Evolutionary conservation across 2,329 filamentous ascomycete species (phyloP).

Genomic region (Fusarium pseudoanthophilum): DNA sequence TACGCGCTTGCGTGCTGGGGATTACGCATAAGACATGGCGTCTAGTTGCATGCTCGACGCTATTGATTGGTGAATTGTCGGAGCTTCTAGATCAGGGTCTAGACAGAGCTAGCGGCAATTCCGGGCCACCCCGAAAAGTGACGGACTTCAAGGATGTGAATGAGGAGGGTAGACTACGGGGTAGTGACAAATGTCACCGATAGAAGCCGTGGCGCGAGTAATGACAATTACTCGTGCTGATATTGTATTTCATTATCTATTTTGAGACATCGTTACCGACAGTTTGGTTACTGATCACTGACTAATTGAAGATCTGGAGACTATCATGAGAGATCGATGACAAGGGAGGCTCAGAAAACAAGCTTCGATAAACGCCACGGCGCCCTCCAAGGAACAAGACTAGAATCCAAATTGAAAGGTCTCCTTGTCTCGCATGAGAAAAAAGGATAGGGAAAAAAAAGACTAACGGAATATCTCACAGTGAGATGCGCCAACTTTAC

Average conservation of each 20-base stretch:
- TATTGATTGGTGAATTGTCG: conserved; percentile 3
- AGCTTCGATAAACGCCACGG: not conserved
- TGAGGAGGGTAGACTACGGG: not conserved
- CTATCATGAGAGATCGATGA: accelerated
- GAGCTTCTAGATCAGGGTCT: conserved; percentile 4
- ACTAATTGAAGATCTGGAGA: not conserved
- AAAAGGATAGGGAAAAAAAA: no score
- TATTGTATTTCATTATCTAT: not conserved
- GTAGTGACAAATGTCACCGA: conserved; percentile 1
- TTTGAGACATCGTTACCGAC: not conserved
- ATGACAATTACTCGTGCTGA: not conserved
- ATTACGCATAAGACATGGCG: not conserved
- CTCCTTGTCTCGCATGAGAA: no score
- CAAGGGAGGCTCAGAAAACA: not conserved
- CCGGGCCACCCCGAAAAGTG: not conserved
- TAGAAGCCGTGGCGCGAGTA: no score
- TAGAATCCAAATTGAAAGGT: not conserved
- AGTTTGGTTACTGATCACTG: not conserved
- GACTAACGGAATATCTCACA: not conserved
- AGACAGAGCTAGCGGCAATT: not conserved
- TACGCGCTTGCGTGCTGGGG: conserved; percentile 14
- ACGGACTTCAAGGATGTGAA: not conserved
- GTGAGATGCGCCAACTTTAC: not conserved
- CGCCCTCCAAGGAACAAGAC: not conserved
- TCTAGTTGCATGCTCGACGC: not conserved